A percentile compares a stretch with the other conserved stretches of the same genome.
These are phyloP conservation scores for Symbiodinium pilosum DNA, from an alignment of 73 alveolate genomes.

Conservation along the genomic window DNA sequence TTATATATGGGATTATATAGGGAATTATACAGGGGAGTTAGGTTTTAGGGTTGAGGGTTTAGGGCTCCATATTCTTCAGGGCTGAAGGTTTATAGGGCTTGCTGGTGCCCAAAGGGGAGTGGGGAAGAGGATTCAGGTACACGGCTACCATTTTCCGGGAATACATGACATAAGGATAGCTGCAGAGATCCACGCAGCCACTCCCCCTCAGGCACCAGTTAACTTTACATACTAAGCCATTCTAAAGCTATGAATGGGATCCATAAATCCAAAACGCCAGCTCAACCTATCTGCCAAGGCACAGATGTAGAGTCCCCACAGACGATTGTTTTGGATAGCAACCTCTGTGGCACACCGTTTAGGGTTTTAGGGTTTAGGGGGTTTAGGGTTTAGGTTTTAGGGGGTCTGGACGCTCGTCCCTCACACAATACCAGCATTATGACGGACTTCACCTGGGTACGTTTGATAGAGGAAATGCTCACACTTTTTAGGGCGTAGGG, in stretches of 20 bases:
- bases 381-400: background rate
- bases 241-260: background rate
- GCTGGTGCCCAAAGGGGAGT: background rate
- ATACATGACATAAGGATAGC: too few species aligned
- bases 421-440: too few species aligned
- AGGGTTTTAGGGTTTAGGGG: background rate
- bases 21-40: too few species aligned
- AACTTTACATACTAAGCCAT: background rate
- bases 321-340: background rate
- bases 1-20: too few species aligned
- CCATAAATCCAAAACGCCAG: background rate
- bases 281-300: background rate
- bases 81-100: background rate
- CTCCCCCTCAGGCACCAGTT: too few species aligned
- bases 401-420: background rate
- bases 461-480: too few species aligned
- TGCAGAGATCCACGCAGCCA: too few species aligned
- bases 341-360: background rate
- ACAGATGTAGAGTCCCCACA: conserved; percentile 5
- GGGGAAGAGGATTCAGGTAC: background rate
- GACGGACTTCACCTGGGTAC: too few species aligned
- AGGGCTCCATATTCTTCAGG: background rate
- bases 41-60: background rate
- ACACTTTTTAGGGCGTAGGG: background rate
- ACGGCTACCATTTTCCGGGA: too few species aligned